Evolutionary conservation across 805 yeast genomes (phyloP), one percentile per base, ranked within the genome.

Genomic region (Teunomyces stri): DNA sequence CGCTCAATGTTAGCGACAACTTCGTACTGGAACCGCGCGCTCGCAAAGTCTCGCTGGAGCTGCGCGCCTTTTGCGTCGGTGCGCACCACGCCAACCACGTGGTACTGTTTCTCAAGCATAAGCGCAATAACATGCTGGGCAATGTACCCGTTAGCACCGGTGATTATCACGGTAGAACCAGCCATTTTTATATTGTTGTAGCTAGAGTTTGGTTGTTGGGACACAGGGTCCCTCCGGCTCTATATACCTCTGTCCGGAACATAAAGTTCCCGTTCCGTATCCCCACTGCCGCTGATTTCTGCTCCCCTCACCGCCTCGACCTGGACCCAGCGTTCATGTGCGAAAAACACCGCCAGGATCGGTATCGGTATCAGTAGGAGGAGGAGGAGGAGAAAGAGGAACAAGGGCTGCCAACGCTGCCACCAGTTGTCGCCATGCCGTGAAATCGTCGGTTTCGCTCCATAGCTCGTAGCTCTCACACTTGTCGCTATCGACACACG

Each of bases 111-210:
- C 6, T 61, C 56, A 20, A 80, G 50, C 44, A 79, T 66, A 33
- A 57, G 59, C 43, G 66, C 62, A 34, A 79, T 66, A n/a, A 75
- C 60, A 55, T 78, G 80, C 54, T 66, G 71, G 30, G 82, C 83
- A 47, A 80, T 69, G 55, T 66, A 79, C 6, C 84, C 84, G 4
- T 74, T 65, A 13, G 81, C 81, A 20, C 84, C 83, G 5, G 83
- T 64, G 36, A 79, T 74, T 40, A 78, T 69, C 10, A 40, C 35
- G 7, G 42, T 34, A 12, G 18, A 16, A 16, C 18, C 18, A 16
- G 3, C 18, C 18, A n/a, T n/a, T n/a, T n/a, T n/a, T n/a, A n/a
- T n/a, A n/a, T n/a, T n/a, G n/a, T n/a, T n/a, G n/a, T n/a, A n/a
- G n/a, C n/a, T n/a, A n/a, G n/a, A n/a, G n/a, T n/a, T n/a, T n/a